Evolutionary conservation across 371 early-diverging fungal genomes (phyloP).

Genomic region (Actinomortierella ambigua): DNA sequence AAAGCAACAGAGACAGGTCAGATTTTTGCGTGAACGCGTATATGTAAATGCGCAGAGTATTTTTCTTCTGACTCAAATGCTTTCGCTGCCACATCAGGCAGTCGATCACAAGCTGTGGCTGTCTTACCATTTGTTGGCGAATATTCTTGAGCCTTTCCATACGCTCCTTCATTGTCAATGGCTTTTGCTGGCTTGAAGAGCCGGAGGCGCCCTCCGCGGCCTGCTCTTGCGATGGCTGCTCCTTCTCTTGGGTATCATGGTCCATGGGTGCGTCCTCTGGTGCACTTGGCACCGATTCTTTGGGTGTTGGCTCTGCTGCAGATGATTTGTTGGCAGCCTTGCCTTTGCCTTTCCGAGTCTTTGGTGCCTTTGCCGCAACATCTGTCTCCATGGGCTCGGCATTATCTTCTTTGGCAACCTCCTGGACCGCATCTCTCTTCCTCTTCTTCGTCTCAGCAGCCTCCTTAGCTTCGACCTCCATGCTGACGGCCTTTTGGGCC

Average conservation of each 20-base stretch:
- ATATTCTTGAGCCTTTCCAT: slow-evolving; percentile 61
- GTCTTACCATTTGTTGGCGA: slow-evolving; percentile 57
- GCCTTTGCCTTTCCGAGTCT: background rate
- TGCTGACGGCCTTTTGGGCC: slow-evolving; percentile 32
- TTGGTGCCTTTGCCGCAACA: slow-evolving; percentile 4
- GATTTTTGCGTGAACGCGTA: slow-evolving; percentile 4
- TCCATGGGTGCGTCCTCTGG: background rate
- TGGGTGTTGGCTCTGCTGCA: too few relatives aligned
- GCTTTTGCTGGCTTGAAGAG: background rate
- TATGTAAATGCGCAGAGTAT: background rate
- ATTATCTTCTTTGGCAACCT: slow-evolving; percentile 3
- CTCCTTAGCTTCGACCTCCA: slow-evolving; percentile 9
- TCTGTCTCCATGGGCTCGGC: slow-evolving; percentile 3
- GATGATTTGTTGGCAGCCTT: background rate
- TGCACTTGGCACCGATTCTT: background rate
- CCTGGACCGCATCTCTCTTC: background rate
- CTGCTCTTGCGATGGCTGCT: slow-evolving; percentile 14
- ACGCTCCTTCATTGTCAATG: slow-evolving; percentile 46
- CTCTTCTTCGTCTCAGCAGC: slow-evolving; percentile 7
- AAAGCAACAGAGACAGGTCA: background rate
- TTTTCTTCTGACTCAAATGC: background rate
- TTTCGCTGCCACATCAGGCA: background rate
- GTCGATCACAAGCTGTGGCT: background rate
- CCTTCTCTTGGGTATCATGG: slow-evolving; percentile 4
- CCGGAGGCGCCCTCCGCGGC: slow-evolving; percentile 1